Conservation (phyloP, 257 asterid genomes). For the Nicotiana benthamiana region DNA sequence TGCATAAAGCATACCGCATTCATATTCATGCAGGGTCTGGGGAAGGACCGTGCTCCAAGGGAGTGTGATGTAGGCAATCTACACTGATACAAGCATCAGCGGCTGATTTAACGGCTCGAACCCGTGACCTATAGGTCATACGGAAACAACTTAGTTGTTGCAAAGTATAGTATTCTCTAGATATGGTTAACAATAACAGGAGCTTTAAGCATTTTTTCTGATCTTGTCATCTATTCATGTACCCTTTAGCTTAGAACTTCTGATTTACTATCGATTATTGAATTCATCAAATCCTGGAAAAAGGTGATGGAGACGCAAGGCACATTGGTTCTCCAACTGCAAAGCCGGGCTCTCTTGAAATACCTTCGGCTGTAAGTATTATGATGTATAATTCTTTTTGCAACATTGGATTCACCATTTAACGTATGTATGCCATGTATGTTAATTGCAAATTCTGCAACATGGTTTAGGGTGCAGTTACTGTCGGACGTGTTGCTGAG, state of each 20-base stretch:
- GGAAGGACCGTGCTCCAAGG: too few species aligned
- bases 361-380: constrained; percentile 53
- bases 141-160: too few species aligned
- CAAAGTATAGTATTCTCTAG: background rate
- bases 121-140: too few species aligned
- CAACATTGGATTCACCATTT: too few species aligned
- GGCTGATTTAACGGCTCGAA: too few species aligned
- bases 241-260: background rate
- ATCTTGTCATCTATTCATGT: background rate
- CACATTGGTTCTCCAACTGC: constrained; percentile 70
- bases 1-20: too few species aligned
- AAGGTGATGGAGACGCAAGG: constrained; percentile 78
- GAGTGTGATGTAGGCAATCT: too few species aligned
- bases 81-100: too few species aligned
- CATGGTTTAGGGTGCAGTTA: constrained; percentile 44
- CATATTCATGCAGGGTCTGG: too few species aligned
- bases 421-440: background rate
- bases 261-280: background rate
- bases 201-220: background rate
- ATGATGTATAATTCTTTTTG: too few species aligned
- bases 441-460: background rate
- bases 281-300: background rate
- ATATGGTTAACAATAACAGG: background rate
- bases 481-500: constrained; percentile 60
- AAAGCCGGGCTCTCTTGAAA: constrained; percentile 59